Conservation (phyloP, 2,329 filamentous ascomycete species). For the Sporothrix euskadiensis region DNA sequence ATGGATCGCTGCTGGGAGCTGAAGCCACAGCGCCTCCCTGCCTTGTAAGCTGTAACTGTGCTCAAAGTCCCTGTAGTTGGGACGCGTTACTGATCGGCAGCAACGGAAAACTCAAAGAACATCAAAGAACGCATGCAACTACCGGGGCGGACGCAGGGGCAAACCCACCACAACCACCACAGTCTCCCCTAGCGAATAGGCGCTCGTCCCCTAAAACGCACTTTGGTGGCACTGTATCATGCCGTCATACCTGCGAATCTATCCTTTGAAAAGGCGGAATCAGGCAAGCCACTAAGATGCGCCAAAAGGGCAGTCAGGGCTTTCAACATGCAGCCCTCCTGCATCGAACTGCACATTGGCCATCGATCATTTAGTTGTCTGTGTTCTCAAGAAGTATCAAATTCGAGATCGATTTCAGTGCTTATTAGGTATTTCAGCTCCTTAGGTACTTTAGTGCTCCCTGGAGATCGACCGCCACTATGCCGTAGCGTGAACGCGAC, state of each 20-base stretch:
- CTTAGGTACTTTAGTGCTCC: neutral
- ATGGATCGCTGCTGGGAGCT: neutral
- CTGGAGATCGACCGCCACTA: neutral
- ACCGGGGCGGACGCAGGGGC: constrained; percentile 8
- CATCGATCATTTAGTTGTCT: neutral
- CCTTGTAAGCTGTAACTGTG: neutral
- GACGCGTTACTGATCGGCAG: neutral
- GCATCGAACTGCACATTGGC: neutral
- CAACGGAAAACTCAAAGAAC: neutral
- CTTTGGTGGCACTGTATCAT: neutral
- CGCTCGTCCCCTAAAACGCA: neutral
- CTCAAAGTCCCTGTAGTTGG: neutral
- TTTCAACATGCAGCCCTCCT: constrained; percentile 14
- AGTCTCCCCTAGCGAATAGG: neutral
- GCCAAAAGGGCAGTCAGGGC: neutral
- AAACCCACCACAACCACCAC: neutral
- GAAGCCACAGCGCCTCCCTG: neutral
- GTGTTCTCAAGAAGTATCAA: too few relatives aligned
- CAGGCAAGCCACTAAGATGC: neutral
- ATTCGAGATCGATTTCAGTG: neutral
- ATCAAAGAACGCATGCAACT: neutral
- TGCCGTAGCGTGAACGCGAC: neutral
- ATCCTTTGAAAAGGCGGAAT: neutral
- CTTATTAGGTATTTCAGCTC: neutral
- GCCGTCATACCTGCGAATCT: neutral